These are phyloP conservation scores for Alternaria rosae DNA, from an alignment of 2,329 filamentous ascomycete species.

Conservation along the genomic window DNA sequence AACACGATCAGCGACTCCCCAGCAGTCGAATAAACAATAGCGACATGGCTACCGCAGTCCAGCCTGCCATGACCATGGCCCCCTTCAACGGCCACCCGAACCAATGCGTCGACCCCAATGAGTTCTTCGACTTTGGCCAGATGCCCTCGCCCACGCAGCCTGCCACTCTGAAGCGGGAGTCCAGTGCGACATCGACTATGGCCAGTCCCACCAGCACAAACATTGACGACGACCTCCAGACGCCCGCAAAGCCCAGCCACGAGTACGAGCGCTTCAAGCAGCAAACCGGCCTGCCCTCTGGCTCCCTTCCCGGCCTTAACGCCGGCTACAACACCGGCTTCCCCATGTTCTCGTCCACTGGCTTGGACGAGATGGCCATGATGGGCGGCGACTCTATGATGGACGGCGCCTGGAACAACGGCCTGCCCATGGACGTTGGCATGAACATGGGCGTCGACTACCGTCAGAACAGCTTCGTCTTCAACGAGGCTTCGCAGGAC, in stretches of 20 bases:
- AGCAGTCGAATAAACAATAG: slow-evolving; percentile 17
- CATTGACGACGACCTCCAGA: slow-evolving; percentile 62
- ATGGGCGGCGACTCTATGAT: slow-evolving; percentile 58
- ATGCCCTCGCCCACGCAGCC: slow-evolving; percentile 66
- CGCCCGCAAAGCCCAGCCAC: slow-evolving; percentile 83
- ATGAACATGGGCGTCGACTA: slow-evolving; percentile 74
- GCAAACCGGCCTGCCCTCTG: slow-evolving; percentile 89
- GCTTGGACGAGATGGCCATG: slow-evolving; percentile 73
- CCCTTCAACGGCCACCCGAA: slow-evolving; percentile 41
- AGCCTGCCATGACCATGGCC: slow-evolving; percentile 47
- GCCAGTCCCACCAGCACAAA: slow-evolving; percentile 62
- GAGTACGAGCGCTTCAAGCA: slow-evolving; percentile 96
- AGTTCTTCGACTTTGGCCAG: slow-evolving; percentile 65
- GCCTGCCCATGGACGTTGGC: slow-evolving; percentile 59
- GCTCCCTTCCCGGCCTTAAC: slow-evolving; percentile 81
- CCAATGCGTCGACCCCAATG: slow-evolving; percentile 52
- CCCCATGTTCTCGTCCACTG: slow-evolving; percentile 64
- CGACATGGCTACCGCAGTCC: slow-evolving; percentile 48
- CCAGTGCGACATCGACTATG: slow-evolving; percentile 61
- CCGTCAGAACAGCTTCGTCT: slow-evolving; percentile 68
- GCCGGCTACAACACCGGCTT: slow-evolving; percentile 56
- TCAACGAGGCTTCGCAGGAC: slow-evolving; percentile 51
- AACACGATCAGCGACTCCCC: slow-evolving; percentile 19
- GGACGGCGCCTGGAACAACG: slow-evolving; percentile 64
- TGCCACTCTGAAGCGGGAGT: slow-evolving; percentile 58